Conservation (phyloP, 2,329 filamentous ascomycete species). For the Scedosporium apiospermum region DNA sequence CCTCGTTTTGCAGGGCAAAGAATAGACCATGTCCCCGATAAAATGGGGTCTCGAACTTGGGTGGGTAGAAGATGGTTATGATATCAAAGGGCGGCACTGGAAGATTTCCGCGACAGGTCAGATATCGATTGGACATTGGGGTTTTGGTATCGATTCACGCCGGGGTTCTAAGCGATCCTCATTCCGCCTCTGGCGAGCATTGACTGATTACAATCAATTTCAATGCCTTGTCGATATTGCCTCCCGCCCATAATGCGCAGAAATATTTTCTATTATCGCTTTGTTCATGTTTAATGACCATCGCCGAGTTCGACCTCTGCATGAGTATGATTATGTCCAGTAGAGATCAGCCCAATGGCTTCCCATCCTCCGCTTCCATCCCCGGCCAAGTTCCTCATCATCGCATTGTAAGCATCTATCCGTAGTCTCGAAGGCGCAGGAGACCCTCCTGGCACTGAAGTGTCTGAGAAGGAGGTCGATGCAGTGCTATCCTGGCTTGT, state of each 20-base stretch:
- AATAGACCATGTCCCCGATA: no score
- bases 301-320: conserved; percentile 3
- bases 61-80: no score
- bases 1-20: no score
- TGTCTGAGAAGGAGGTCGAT: neutral
- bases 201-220: neutral
- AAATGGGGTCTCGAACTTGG: no score
- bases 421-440: neutral
- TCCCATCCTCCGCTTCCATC: neutral
- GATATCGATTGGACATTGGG: no score
- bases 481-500: neutral
- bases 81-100: no score
- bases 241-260: neutral
- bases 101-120: no score
- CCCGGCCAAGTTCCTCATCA: conserved; percentile 1
- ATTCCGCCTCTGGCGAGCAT: neutral
- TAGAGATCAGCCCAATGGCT: neutral
- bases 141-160: no score
- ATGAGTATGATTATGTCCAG: neutral
- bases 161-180: neutral
- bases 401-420: conserved; percentile 3
- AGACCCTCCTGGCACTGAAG: no score
- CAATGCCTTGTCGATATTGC: neutral
- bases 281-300: neutral
- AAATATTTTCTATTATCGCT: neutral